Conservation (phyloP, 1,284 basidiomycete species). For the Pseudozyma sp. region DNA sequence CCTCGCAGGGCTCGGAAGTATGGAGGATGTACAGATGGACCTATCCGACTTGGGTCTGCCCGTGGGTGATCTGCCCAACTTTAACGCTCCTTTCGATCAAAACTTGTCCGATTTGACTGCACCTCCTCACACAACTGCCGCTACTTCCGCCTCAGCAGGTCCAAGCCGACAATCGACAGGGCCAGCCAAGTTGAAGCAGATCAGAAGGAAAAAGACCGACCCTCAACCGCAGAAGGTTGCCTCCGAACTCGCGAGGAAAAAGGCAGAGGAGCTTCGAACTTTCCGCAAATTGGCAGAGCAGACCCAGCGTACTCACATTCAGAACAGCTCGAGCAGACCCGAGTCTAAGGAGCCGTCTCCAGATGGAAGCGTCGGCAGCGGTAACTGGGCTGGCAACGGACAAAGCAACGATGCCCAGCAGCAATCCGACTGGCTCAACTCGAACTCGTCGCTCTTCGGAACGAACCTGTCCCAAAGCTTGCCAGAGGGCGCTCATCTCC, state of each 20-base stretch:
- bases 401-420: constrained; percentile 6
- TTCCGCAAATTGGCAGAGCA: constrained; percentile 44
- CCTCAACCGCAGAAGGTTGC: constrained; percentile 39
- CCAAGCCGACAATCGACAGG: constrained; percentile 18
- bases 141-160: constrained; percentile 7
- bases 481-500: constrained; percentile 40
- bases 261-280: constrained; percentile 42
- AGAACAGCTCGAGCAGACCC: constrained; percentile 22
- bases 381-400: constrained; percentile 14
- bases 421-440: constrained; percentile 36
- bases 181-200: constrained; percentile 37
- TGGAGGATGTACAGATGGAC: constrained; percentile 53
- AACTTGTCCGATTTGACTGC: constrained; percentile 16
- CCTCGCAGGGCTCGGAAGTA: constrained; percentile 45
- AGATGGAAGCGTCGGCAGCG: constrained; percentile 25
- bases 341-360: constrained; percentile 37
- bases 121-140: background rate
- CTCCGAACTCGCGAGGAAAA: constrained; percentile 41
- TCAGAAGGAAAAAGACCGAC: constrained; percentile 44
- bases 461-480: constrained; percentile 20
- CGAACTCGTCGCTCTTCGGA: constrained; percentile 22
- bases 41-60: constrained; percentile 37
- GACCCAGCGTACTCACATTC: constrained; percentile 50
- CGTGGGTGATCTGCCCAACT: constrained; percentile 31
- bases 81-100: constrained; percentile 49